These are phyloP conservation scores for Leccinum disarticulatum DNA, from an alignment of 768 basidiomycete genomes.

Conservation along the genomic window DNA sequence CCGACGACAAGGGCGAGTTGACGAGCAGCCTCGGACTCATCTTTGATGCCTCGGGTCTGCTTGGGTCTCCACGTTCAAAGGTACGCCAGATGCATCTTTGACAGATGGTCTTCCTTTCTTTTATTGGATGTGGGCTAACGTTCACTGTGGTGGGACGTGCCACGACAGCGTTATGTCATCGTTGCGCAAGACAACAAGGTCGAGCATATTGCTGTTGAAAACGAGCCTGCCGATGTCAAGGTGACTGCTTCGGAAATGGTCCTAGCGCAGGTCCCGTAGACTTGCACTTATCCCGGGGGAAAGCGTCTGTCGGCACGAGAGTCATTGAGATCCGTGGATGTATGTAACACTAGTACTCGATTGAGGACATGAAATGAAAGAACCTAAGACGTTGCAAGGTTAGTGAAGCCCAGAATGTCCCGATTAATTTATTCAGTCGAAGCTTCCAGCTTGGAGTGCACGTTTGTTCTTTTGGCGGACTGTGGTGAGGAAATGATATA, in stretches of 20 bases:
- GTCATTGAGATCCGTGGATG: background rate
- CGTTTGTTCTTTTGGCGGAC: background rate
- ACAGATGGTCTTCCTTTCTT: background rate
- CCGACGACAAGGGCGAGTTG: conserved; percentile 67
- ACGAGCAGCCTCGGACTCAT: conserved; percentile 53
- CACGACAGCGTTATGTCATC: conserved; percentile 51
- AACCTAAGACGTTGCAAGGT: too few species aligned
- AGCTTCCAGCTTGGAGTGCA: too few species aligned
- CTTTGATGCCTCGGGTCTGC: conserved; percentile 58
- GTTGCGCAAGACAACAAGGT: conserved; percentile 60
- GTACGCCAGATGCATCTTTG: conserved; percentile 28
- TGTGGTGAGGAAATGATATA: background rate
- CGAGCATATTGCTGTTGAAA: conserved; percentile 51
- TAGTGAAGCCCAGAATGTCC: too few species aligned
- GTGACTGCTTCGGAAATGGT: conserved; percentile 51
- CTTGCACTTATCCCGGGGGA: background rate
- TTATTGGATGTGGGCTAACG: too few species aligned
- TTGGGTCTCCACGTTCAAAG: conserved; percentile 71
- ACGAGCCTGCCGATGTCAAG: conserved; percentile 44
- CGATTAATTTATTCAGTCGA: too few species aligned
- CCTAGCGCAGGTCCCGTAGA: conserved; percentile 35
- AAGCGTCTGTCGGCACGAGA: background rate
- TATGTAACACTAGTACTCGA: too few species aligned
- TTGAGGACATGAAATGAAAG: too few species aligned
- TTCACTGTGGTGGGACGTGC: too few species aligned